phyloP scores from a whole-genome alignment of 345 rosid species.

The Populus alba region DNA sequence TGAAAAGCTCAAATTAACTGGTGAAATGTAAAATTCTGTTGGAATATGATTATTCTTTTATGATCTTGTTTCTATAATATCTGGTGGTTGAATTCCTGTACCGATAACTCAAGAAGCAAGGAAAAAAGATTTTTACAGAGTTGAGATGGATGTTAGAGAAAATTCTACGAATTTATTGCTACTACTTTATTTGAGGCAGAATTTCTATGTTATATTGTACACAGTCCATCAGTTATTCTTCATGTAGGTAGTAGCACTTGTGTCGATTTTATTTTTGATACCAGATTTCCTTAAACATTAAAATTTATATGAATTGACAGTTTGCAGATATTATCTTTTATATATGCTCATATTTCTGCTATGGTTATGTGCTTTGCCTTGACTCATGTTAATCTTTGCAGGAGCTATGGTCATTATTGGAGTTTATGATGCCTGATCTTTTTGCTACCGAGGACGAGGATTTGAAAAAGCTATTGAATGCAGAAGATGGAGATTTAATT shows the following conservation, averaged over 20 bases:
- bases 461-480: slow-evolving; percentile 80
- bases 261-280: background rate
- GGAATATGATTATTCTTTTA: background rate
- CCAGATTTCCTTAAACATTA: background rate
- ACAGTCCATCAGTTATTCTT: background rate
- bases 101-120: too few relatives aligned
- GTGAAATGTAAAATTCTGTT: background rate
- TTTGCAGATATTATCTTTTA: background rate
- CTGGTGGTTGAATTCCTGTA: too few relatives aligned
- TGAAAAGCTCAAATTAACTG: background rate
- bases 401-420: slow-evolving; percentile 96
- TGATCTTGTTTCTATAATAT: too few relatives aligned
- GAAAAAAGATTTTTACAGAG: too few relatives aligned
- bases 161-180: too few relatives aligned
- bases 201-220: background rate
- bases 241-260: background rate
- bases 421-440: slow-evolving; percentile 95
- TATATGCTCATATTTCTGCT: background rate
- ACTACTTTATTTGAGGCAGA: background rate
- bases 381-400: slow-evolving; percentile 32
- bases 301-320: background rate
- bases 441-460: slow-evolving; percentile 88
- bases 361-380: slow-evolving; percentile 14
- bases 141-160: too few relatives aligned
- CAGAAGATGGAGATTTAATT: slow-evolving; percentile 77